Conservation (phyloP, 23 red algal genomes). For the Rhodosorus marinus region DNA sequence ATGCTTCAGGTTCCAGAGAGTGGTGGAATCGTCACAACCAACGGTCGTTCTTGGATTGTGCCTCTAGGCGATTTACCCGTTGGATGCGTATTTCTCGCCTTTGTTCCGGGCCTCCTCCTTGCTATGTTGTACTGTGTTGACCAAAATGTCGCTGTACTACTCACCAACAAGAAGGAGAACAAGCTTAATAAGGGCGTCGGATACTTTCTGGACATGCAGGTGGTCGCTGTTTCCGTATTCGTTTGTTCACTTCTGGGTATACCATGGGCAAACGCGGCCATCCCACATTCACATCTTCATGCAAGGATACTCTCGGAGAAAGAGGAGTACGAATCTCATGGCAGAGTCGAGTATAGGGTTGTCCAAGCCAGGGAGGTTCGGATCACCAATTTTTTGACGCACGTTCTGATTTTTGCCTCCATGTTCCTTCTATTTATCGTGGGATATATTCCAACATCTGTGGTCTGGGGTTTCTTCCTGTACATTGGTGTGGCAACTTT, state of each 20-base stretch:
- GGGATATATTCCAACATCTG: slow-evolving; percentile 41
- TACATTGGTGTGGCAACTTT: slow-evolving; percentile 75
- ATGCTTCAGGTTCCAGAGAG: slow-evolving; percentile 35
- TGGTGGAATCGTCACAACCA: slow-evolving; percentile 46
- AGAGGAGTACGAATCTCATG: slow-evolving; percentile 67
- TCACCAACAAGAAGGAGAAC: slow-evolving; percentile 79
- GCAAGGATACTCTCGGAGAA: slow-evolving; percentile 68
- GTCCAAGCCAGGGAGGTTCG: slow-evolving; percentile 71
- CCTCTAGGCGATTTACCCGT: slow-evolving; percentile 40
- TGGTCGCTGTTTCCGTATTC: slow-evolving; percentile 42
- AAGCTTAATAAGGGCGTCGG: slow-evolving; percentile 66
- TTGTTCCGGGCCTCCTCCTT: slow-evolving; percentile 55
- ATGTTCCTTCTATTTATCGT: slow-evolving; percentile 56
- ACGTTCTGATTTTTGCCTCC: slow-evolving; percentile 46
- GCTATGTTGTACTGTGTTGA: slow-evolving; percentile 79
- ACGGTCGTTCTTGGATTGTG: slow-evolving; percentile 58
- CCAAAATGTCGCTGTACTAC: slow-evolving; percentile 76
- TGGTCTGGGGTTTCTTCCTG: slow-evolving; percentile 87
- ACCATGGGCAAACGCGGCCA: slow-evolving; percentile 70
- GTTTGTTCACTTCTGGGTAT: slow-evolving; percentile 71
- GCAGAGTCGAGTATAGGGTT: slow-evolving; percentile 34
- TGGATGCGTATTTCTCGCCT: slow-evolving; percentile 62
- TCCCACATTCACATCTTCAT: slow-evolving; percentile 92
- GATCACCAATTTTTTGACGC: slow-evolving; percentile 30
- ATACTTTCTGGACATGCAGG: slow-evolving; percentile 66